Evolutionary conservation across 352 stramenopile genomes (phyloP).

Genomic region (Elongisporangium prolatum): DNA sequence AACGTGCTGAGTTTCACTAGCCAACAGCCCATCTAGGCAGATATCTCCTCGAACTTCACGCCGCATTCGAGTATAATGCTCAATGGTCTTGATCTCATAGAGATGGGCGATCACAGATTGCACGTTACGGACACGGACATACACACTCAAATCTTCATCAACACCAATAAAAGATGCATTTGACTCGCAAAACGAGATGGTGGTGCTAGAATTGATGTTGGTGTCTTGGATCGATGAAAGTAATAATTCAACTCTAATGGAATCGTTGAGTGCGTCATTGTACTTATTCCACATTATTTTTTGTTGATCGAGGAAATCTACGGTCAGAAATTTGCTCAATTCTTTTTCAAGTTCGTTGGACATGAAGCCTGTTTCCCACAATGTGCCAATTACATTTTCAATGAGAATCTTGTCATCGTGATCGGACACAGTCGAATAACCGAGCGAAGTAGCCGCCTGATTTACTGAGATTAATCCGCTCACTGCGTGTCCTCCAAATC

Average conservation of each 20-base stretch:
- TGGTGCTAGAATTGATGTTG: background rate
- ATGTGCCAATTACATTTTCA: background rate
- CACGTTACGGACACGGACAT: constrained; percentile 41
- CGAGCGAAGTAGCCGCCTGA: background rate
- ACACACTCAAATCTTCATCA: constrained; percentile 31
- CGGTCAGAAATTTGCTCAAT: background rate
- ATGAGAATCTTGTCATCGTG: background rate
- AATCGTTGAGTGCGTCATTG: constrained; percentile 10
- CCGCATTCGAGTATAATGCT: constrained; percentile 47
- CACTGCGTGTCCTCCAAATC: background rate
- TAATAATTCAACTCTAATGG: constrained; percentile 6
- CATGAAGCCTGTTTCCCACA: background rate
- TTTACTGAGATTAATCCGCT: background rate
- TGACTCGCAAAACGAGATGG: constrained; percentile 43
- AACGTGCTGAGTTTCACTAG: constrained; percentile 46
- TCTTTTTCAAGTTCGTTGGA: background rate
- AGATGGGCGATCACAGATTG: constrained; percentile 48
- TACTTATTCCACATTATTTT: background rate
- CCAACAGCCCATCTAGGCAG: constrained; percentile 47
- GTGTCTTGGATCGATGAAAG: background rate
- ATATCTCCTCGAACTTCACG: constrained; percentile 45
- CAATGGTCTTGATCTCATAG: constrained; percentile 54
- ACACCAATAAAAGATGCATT: constrained; percentile 36
- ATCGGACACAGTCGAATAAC: background rate
- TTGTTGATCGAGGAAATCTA: background rate